phyloP scores from a whole-genome alignment of 2,329 filamentous ascomycete genomes.

The Hortaea sp. region DNA sequence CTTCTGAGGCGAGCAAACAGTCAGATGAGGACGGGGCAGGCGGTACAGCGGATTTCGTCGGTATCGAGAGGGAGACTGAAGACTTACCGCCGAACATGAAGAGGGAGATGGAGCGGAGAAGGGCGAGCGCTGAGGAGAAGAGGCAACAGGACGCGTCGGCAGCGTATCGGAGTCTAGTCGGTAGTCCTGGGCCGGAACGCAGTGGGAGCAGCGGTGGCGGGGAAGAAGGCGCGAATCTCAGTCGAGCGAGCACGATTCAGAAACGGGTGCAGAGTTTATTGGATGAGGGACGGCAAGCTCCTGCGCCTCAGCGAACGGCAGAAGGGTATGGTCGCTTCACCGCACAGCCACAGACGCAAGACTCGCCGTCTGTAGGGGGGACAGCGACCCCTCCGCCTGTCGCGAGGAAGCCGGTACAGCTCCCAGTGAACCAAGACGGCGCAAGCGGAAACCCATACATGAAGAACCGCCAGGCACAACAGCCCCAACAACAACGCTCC shows the following conservation, averaged over 20 bases:
- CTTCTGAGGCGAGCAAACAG: slow-evolving; percentile 48
- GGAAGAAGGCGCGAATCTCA: slow-evolving; percentile 44
- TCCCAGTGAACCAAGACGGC: slow-evolving; percentile 3
- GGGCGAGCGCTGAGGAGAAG: slow-evolving; percentile 77
- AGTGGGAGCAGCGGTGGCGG: slow-evolving; percentile 47
- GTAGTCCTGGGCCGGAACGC: not conserved
- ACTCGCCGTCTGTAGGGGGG: slow-evolving; percentile 5
- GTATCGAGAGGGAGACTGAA: slow-evolving; percentile 47
- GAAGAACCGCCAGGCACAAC: slow-evolving; percentile 2
- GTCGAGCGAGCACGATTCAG: slow-evolving; percentile 75
- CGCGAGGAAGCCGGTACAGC: slow-evolving; percentile 13
- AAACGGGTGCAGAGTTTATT: slow-evolving; percentile 80
- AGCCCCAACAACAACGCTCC: not conserved
- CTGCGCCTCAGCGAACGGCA: slow-evolving; percentile 58
- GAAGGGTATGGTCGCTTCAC: slow-evolving; percentile 87
- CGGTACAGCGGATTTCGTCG: too few species aligned
- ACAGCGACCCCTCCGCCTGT: slow-evolving; percentile 12
- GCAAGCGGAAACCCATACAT: slow-evolving; percentile 12
- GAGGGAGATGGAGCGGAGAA: slow-evolving; percentile 74
- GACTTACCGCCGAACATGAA: slow-evolving; percentile 78
- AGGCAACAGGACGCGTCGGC: slow-evolving; percentile 81
- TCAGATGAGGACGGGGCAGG: too few species aligned
- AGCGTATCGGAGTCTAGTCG: slow-evolving; percentile 68
- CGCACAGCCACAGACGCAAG: slow-evolving; percentile 29
- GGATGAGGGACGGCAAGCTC: slow-evolving; percentile 58